Conservation (phyloP, 2,329 filamentous ascomycete species). For the Monosporascus ibericus region DNA sequence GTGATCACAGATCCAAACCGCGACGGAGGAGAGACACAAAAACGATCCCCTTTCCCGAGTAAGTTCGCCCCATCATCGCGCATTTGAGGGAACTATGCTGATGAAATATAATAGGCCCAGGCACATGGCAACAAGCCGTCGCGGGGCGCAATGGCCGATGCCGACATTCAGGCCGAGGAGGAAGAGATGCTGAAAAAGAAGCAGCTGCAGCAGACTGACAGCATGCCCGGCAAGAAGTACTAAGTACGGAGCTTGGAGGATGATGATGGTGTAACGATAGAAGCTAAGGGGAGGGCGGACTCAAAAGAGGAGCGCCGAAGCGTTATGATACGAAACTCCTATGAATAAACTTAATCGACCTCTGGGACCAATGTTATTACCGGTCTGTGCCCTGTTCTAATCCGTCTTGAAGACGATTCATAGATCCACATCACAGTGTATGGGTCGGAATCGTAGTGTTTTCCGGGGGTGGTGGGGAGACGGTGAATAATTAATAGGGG, state of each 20-base stretch:
- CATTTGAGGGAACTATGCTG: background rate
- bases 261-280: no score
- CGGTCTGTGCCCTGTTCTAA: no score
- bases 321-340: no score
- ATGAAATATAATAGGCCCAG: conserved; percentile 12
- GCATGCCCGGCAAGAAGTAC: conserved; percentile 16
- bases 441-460: no score
- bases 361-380: no score
- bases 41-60: conserved; percentile 18
- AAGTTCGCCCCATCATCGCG: background rate
- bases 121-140: conserved; percentile 22
- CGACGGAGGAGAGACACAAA: conserved; percentile 18
- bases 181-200: conserved; percentile 19
- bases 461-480: no score
- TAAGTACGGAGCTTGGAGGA: background rate
- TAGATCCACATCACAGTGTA: no score
- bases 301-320: no score
- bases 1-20: conserved; percentile 10
- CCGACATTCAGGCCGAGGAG: conserved; percentile 21
- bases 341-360: no score
- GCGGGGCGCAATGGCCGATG: conserved; percentile 18
- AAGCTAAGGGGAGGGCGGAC: no score
- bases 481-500: no score
- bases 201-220: conserved; percentile 15
- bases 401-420: no score